phyloP scores from a whole-genome alignment of 768 basidiomycete species.

The Kondoa malvinella region DNA sequence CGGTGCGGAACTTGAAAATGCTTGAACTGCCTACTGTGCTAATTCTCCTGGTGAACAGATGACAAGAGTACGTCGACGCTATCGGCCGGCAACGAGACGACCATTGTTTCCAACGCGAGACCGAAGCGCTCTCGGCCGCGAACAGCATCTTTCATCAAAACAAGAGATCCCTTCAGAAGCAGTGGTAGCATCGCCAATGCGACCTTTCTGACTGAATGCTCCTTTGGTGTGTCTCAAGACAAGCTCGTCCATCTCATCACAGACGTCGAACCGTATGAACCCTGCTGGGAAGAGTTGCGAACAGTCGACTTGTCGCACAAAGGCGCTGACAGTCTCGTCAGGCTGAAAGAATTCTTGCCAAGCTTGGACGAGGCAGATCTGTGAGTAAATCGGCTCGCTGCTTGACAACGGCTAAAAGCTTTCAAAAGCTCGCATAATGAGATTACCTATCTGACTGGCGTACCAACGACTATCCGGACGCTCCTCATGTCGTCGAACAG shows the following conservation, averaged over 20 bases:
- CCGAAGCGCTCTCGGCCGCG: too few species aligned
- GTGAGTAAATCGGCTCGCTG: slow-evolving; percentile 39
- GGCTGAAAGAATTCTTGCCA: slow-evolving; percentile 67
- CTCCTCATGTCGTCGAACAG: slow-evolving; percentile 38
- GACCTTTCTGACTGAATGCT: slow-evolving; percentile 86
- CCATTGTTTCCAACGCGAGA: too few species aligned
- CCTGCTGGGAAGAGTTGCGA: slow-evolving; percentile 71
- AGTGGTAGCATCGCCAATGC: slow-evolving; percentile 32
- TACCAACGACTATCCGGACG: slow-evolving; percentile 32
- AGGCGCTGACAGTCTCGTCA: slow-evolving; percentile 60
- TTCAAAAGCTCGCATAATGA: slow-evolving; percentile 30
- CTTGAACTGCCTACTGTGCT: too few species aligned
- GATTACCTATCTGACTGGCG: slow-evolving; percentile 35
- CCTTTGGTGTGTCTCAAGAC: slow-evolving; percentile 86
- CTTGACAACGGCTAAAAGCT: neutral
- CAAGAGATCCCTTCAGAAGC: neutral
- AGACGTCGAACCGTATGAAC: slow-evolving; percentile 83
- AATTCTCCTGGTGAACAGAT: too few species aligned
- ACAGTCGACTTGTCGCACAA: slow-evolving; percentile 57
- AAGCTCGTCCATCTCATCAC: slow-evolving; percentile 79
- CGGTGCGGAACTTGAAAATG: too few species aligned
- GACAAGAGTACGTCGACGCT: too few species aligned
- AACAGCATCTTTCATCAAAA: neutral
- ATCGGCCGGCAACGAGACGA: too few species aligned
- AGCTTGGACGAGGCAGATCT: slow-evolving; percentile 37